Base-by-base conservation (phyloP, 2,329 filamentous ascomycete species). In the Neonectria magnoliae region DNA sequence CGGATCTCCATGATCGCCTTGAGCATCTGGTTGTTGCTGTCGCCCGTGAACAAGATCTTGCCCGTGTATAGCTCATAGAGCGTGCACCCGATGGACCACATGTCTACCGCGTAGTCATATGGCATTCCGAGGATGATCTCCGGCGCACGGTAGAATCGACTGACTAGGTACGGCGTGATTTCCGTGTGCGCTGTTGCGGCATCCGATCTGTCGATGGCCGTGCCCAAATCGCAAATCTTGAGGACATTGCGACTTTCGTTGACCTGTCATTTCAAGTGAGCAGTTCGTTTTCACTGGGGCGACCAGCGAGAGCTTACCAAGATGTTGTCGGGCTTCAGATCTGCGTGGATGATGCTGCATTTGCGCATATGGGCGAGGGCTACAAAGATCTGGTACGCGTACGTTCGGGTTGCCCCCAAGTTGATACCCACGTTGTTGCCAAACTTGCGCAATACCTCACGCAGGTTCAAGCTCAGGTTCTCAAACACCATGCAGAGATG, bases 1-100 rank as follows among this genome's bases (percentile, higher is more conserved):
- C 97, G 90, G 73, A 95, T 94, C 77, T 99, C 95, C 90, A 98
- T 97, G 73, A 99, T 97, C 20, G 92, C 91, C 68, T 93, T 92
- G 65, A 99, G 88, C 96, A 99, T 99, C 81, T 97, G 94, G 76
- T 99, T 99, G 83, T 99, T 99, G 81, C 93, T 96, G 69, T 93
- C 89, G 64, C 96, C 96, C 1, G 93, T 94, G 78, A 99, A 99
- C 33, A 99, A 85, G 62, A 99, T 98, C 79, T 98, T 97, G 75
- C 96, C 96, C 0, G 96, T 98, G 82, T 97, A 98, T 44, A 99
- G 85, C 81, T 99, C 96, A 79, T 97, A 99, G 31, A 98, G 85
- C 0, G 96, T 99, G 81, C 96, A 99, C 41, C 96, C 97, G 70
- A 98, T 93, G 8, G 95, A 97, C 96, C 96, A 99, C 85, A 97